Evolutionary conservation across 805 yeast genomes (phyloP).

Genomic region (Saccharomycopsis microspora): DNA sequence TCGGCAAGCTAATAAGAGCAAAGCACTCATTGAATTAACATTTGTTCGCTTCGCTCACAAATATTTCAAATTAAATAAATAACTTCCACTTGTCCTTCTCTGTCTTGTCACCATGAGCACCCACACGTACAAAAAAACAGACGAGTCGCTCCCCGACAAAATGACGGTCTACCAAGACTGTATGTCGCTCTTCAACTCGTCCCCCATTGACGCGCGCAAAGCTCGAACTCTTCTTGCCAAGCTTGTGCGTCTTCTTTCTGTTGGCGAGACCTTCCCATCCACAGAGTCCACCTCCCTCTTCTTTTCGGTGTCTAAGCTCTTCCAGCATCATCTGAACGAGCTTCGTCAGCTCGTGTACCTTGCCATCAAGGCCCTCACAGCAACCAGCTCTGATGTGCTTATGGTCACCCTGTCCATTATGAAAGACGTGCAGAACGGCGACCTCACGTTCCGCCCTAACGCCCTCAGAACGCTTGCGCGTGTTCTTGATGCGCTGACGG

Average conservation of each 20-base stretch:
- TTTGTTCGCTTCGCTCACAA: too few relatives aligned
- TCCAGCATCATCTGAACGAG: constrained; percentile 79
- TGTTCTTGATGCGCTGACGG: constrained; percentile 82
- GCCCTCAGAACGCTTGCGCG: constrained; percentile 88
- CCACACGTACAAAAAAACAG: constrained; percentile 48
- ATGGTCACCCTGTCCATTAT: constrained; percentile 97
- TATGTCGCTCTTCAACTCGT: constrained; percentile 80
- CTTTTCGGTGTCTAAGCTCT: constrained; percentile 87
- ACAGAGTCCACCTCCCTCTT: constrained; percentile 88
- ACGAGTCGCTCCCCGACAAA: constrained; percentile 76
- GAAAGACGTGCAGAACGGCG: constrained; percentile 94
- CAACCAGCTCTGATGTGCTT: constrained; percentile 79
- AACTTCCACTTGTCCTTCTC: too few relatives aligned
- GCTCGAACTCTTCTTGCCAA: constrained; percentile 78
- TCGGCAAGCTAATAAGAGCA: too few relatives aligned
- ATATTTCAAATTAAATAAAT: too few relatives aligned
- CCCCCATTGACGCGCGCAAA: constrained; percentile 79
- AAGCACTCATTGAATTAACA: too few relatives aligned
- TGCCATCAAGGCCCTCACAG: constrained; percentile 83
- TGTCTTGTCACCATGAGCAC: too few relatives aligned
- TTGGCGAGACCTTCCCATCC: constrained; percentile 80
- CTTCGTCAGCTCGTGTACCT: constrained; percentile 89
- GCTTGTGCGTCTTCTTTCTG: constrained; percentile 67
- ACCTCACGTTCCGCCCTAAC: constrained; percentile 77
- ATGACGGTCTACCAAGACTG: constrained; percentile 97